Base-by-base conservation (phyloP, 768 basidiomycete species). In the Xanthoconium stramineum region DNA sequence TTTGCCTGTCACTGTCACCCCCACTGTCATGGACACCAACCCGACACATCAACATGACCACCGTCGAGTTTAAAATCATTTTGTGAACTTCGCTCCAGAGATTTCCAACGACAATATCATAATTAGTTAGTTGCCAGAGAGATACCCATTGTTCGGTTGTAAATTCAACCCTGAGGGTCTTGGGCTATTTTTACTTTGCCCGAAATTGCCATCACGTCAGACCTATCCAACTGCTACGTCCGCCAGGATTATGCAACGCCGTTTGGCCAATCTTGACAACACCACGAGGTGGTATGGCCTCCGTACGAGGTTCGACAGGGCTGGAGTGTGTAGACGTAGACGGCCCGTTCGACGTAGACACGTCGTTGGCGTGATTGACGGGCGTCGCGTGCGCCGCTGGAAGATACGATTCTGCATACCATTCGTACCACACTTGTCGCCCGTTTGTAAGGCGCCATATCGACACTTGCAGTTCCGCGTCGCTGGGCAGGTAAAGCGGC, bases 391-490 rank as follows among this genome's bases (percentile, higher is more conserved):
- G 71, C 35, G 81, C 77, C 17, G 87, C 76, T 6, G 89, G 83
- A 50, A 98, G 76, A 75, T 91, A 98, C 17, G 93, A 87, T 66
- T 98, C 95, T 0, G 94, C 94, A 66, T 89, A 87, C 97, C 97
- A 99, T 73, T 98, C 97, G 72, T 98, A 98, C 97, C 97, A 99
- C 14, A 99, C 91, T 62, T 89, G 88, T 17, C 85, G 83, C 53
- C 87, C 82, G 71, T 90, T 91, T 3, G 94, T 96, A 59, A 97
- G 74, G 28, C 97, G 86, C 95, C 97, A 99, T 29, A 99, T 83
- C 24, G 89, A 89, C 5, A 98, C 91, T 57, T 92, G 89, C 13
- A 99, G 76, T 66, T 99, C 97, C 17, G 91, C 89, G 66, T 92
- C 88, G 63, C 87, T 86, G 14, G 97, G 97, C 0, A 98, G 80